phyloP scores from a whole-genome alignment of 2,329 filamentous ascomycete species.

The Alternaria incomplexa region DNA sequence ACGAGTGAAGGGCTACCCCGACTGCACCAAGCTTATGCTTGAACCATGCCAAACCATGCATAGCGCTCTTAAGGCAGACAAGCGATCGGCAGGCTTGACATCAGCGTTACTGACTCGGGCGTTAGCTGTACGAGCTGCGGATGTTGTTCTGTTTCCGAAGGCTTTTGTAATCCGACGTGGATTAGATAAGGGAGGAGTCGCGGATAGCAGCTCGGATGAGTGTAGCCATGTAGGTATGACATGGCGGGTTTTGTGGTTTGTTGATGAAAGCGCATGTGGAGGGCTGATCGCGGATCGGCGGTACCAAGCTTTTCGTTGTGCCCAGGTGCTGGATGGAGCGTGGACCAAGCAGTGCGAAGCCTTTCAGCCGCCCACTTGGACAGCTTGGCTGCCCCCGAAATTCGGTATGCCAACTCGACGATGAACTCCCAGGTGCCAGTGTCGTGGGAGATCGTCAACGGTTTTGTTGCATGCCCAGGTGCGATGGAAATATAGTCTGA shows the following conservation, averaged over 20 bases:
- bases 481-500: not conserved
- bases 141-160: not conserved
- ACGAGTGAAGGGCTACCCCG: not conserved
- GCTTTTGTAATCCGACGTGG: not conserved
- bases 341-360: constrained; percentile 10
- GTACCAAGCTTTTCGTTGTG: constrained; percentile 1
- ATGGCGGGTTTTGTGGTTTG: not conserved
- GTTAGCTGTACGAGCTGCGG: not conserved
- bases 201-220: not conserved
- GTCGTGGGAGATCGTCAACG: not conserved
- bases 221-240: not conserved
- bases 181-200: not conserved
- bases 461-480: not conserved
- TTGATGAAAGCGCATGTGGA: not conserved
- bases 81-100: not conserved
- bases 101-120: not conserved
- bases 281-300: not conserved
- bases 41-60: not conserved
- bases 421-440: not conserved
- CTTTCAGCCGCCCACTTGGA: not conserved
- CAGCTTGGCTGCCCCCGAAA: constrained; percentile 3
- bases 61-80: not conserved
- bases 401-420: not conserved
- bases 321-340: not conserved
- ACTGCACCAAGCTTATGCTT: not conserved